Base-by-base conservation (phyloP, 495 filamentous ascomycete genomes). In the Aspergillus carlsbadensis region DNA sequence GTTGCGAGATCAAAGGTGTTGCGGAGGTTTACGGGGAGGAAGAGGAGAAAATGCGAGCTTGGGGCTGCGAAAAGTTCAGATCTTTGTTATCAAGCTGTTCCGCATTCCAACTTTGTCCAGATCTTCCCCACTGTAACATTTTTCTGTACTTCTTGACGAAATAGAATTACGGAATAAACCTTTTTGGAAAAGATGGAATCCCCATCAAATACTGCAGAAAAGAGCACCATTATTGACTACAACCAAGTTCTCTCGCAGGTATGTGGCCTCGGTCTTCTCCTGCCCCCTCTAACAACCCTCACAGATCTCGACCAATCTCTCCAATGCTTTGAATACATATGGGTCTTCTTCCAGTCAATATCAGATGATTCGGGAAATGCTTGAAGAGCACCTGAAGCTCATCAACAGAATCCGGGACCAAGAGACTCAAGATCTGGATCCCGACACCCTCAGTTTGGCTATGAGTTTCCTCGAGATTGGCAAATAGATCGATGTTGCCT, bases 381-480 rank as follows among this genome's bases (percentile, higher is more conserved):
- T 78, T 6, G 70, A 72, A 41, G 64, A 70, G 39, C 72, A 63
- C 46, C 57, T 78, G 14, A 61, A 45, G n/a, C 56, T 67, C 6
- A 70, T 77, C 21, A 66, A 78, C 7, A 48, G 55, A 1, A 55
- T 61, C 2, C 54, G 60, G 17, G 35, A 31, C 40, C 52, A 50
- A 10, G 54, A 36, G 22, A 13, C 47, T 3, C 48, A 43, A 13
- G 36, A 59, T 14, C 37, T 75, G 13, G 69, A 78, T 51, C 57
- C 69, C 1, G 69, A 74, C 43, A 65, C 63, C 48, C 42, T 78
- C 34, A 72, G 60, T 56, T 13, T 62, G 31, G 74, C 74, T 0
- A 75, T 78, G 75, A 65, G 63, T n/a, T 73, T 73, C 46, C 43
- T 78, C 33, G 60, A 71, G 7, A 66, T 75, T 46, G 70, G 64